Evolutionary conservation across 371 early-diverging fungal genomes (phyloP), one percentile per base, ranked within the genome.

Genomic region (Haplosporangium sp.): DNA sequence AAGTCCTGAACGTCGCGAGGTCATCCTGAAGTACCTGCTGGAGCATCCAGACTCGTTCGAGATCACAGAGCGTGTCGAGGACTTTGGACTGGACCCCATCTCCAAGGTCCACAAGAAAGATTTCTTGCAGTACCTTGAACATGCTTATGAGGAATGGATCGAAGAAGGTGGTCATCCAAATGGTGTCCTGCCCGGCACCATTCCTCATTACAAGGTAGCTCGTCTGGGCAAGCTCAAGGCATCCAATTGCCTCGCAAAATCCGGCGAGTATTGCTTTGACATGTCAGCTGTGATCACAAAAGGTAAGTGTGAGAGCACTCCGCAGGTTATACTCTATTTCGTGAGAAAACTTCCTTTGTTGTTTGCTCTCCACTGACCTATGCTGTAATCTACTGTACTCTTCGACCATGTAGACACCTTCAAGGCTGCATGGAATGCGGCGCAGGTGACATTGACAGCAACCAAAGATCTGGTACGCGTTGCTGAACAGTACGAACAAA

Each of bases 361-460:
- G n/a, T n/a, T n/a, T n/a, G n/a, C n/a, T n/a, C n/a, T n/a, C n/a
- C n/a, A n/a, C n/a, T n/a, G n/a, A n/a, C n/a, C n/a, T n/a, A n/a
- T n/a, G n/a, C n/a, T n/a, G n/a, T n/a, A n/a, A n/a, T n/a, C n/a
- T n/a, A n/a, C n/a, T n/a, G n/a, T n/a, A n/a, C n/a, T n/a, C n/a
- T n/a, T n/a, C n/a, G n/a, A n/a, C n/a, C n/a, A n/a, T 5, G 2
- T 54, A 88, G 91, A 89, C 23, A 91, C 93, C 0, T 91, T 87
- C 85, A 74, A 77, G 48, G 86, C 91, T n/a, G 82, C 87, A 7
- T 91, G 90, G 73, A 84, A 82, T 10, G 89, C 92, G 1, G 90
- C 85, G 1, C 91, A 93, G 68, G 82, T 91, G 13, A 90, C 87
- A 5, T 69, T 92, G 38, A 87, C 91, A 1, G 93, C 87, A 5